Evolutionary conservation across 2,329 filamentous ascomycete species (phyloP), one percentile per base, ranked within the genome.

Genomic region (Ophiostoma angusticollis): DNA sequence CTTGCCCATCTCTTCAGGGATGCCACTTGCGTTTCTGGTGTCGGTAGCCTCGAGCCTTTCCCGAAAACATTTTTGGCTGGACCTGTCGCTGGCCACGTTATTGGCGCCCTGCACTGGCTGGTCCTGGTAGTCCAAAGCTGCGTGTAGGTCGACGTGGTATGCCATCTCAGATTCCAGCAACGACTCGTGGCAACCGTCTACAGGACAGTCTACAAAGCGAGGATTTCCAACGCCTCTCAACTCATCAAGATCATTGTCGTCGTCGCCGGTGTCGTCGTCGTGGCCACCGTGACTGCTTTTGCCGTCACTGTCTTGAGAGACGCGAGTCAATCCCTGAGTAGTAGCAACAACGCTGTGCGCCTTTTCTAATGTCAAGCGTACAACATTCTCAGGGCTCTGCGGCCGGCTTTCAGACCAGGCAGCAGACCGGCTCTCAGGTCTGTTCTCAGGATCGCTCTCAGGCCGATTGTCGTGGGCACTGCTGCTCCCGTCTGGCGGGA

Each of bases 151-250:
- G 25, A 78, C 50, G 50, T 81, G 77, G 31, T 61, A 65, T 13
- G 71, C 64, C 25, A 80, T 58, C 48, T 78, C 71, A 13, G 59
- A 54, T 7, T 61, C 49, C 6, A 62, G 55, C 16, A 79, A 54
- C n/a, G 63, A 53, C 52, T 82, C 76, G 23, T 70, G 70, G 50
- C 78, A 83, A 17, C 64, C 68, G 13, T 70, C 65, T 24, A 67
- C 47, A 1, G 70, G 66, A 48, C 75, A 79, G 30, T 67, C 60
- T 17, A 65, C 58, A 49, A 74, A 42, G 74, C 13, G 58, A 42
- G 7, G 47, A 45, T 38, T 31, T 9, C 31, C 40, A 19, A 25
- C 21, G n/a, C 19, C 6, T 18, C 21, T 30, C 28, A 60, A 55
- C 9, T 58, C 53, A 40, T 47, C 24, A 37, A 37, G 18, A 46